phyloP scores from a whole-genome alignment of 345 rosid genomes.

The Acer negundo region DNA sequence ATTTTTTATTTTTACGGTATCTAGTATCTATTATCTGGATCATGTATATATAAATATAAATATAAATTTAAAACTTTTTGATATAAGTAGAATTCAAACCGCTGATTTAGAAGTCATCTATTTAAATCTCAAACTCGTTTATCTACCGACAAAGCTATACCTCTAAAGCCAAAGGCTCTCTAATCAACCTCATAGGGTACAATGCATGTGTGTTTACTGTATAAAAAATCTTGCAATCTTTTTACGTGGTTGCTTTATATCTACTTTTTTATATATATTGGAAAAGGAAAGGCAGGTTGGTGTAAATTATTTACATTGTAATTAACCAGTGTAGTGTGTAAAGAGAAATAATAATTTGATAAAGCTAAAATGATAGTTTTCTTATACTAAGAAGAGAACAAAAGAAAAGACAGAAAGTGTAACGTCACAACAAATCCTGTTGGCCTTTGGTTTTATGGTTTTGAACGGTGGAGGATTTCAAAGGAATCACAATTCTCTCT shows the following conservation, averaged over 20 bases:
- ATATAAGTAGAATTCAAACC: too few relatives aligned
- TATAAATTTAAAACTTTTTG: too few relatives aligned
- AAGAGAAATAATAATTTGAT: background rate
- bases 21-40: too few relatives aligned
- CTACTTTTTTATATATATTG: conserved; percentile 22
- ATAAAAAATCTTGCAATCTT: conserved; percentile 17
- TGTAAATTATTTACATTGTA: conserved; percentile 11
- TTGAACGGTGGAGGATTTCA: conserved; percentile 37
- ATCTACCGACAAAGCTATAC: too few relatives aligned
- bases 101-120: too few relatives aligned
- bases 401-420: conserved; percentile 58
- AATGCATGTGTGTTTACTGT: background rate
- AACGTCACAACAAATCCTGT: conserved; percentile 36
- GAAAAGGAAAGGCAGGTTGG: conserved; percentile 29
- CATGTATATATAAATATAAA: too few relatives aligned
- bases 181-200: too few relatives aligned
- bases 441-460: conserved; percentile 30
- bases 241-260: conserved; percentile 29
- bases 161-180: too few relatives aligned
- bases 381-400: conserved; percentile 32
- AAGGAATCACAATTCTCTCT: conserved; percentile 30
- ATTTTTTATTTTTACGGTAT: too few relatives aligned
- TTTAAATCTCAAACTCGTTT: too few relatives aligned
- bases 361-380: conserved; percentile 16
- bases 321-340: background rate